Conservation (phyloP, 2,329 filamentous ascomycete genomes). For the Penicillium sp. region DNA sequence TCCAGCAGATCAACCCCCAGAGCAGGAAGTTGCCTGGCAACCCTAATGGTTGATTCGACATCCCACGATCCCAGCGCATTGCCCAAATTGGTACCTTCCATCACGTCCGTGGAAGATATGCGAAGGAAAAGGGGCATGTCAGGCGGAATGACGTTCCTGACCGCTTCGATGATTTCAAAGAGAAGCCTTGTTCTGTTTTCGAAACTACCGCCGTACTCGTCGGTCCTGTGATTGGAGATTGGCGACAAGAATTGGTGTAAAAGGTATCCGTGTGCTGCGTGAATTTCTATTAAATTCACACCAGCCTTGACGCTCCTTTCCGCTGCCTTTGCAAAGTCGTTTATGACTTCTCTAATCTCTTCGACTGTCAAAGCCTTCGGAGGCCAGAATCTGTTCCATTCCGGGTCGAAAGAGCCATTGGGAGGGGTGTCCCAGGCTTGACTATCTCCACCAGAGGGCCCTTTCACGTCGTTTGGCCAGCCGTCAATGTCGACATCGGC, state of each 20-base stretch:
- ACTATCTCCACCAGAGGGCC: conserved; percentile 37
- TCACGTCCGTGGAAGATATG: conserved; percentile 69
- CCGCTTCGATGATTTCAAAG: conserved; percentile 51
- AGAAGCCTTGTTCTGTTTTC: conserved; percentile 64
- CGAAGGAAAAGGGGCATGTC: conserved; percentile 69
- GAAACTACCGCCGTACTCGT: conserved; percentile 44
- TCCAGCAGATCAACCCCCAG: conserved; percentile 45
- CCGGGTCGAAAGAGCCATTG: conserved; percentile 53
- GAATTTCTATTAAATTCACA: conserved; percentile 74
- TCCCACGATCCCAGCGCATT: conserved; percentile 29
- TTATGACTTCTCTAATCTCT: conserved; percentile 63
- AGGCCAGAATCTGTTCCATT: conserved; percentile 59
- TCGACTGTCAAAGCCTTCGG: conserved; percentile 64
- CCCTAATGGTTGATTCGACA: conserved; percentile 33
- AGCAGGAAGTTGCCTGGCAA: conserved; percentile 38
- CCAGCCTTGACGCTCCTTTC: conserved; percentile 62
- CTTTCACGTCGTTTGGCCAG: conserved; percentile 49
- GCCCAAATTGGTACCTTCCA: conserved; percentile 49
- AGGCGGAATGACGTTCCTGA: conserved; percentile 55
- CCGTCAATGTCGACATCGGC: conserved; percentile 51
- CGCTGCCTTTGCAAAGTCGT: conserved; percentile 56
- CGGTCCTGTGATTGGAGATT: conserved; percentile 61
- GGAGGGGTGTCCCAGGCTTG: conserved; percentile 50
- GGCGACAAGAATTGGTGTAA: conserved; percentile 67
- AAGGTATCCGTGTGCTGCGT: conserved; percentile 74